A percentile compares a stretch with the other conserved stretches of the same genome.
These are phyloP conservation scores for Gracilaria domingensis DNA, from an alignment of 23 red algal species.

Conservation along the genomic window DNA sequence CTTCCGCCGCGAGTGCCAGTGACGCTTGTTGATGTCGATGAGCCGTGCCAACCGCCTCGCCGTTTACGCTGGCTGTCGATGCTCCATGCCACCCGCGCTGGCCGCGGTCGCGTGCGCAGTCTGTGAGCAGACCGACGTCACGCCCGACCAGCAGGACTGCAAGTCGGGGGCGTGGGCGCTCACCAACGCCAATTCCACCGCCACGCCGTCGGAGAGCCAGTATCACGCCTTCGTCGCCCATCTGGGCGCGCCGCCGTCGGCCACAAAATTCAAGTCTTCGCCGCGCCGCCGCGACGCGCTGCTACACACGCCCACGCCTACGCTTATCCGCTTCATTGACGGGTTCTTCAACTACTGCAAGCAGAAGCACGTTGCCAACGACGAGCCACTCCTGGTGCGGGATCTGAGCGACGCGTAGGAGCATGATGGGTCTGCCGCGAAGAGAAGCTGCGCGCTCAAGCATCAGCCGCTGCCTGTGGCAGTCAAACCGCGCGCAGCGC, in stretches of 20 bases:
- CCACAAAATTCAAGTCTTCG: background rate
- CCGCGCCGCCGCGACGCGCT: background rate
- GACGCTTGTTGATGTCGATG: too few relatives aligned
- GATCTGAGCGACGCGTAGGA: background rate
- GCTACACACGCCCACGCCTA: constrained; percentile 17
- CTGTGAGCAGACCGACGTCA: constrained; percentile 13
- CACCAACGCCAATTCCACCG: constrained; percentile 14
- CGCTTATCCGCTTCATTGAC: too few relatives aligned
- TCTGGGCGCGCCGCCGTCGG: too few relatives aligned
- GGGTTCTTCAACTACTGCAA: too few relatives aligned
- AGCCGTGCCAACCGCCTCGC: too few relatives aligned
- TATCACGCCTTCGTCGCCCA: constrained; percentile 21
- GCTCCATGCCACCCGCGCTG: background rate
- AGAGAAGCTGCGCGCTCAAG: background rate
- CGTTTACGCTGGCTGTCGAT: too few relatives aligned
- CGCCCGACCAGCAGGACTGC: constrained; percentile 33
- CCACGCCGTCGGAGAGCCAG: constrained; percentile 13
- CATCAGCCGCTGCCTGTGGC: background rate
- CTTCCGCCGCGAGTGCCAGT: too few relatives aligned
- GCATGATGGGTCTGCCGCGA: background rate
- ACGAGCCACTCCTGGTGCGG: background rate
- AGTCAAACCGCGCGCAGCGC: too few relatives aligned
- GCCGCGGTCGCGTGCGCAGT: constrained; percentile 17
- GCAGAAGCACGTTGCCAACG: too few relatives aligned
- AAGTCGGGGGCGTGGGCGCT: constrained; percentile 76